A percentile compares a stretch with the other conserved stretches of the same genome.
These are phyloP conservation scores for Solanum infundibuliforme DNA, from an alignment of 257 asterid species.

Conservation along the genomic window DNA sequence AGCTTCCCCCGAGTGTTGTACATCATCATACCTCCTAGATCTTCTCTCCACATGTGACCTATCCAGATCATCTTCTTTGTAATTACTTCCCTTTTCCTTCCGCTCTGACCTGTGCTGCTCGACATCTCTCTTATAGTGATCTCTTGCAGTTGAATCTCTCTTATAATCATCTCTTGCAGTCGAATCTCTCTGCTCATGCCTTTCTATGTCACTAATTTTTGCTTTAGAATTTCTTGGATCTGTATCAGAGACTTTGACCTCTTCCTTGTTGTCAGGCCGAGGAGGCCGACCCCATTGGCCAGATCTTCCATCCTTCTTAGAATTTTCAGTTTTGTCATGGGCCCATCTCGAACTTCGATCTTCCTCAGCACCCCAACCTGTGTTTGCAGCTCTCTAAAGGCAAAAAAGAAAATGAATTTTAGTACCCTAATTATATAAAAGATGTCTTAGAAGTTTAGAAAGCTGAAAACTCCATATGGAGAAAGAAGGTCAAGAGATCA, in stretches of 20 bases:
- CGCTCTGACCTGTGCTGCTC: slow-evolving; percentile 12
- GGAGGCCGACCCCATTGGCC: slow-evolving; percentile 15
- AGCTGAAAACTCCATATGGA: background rate
- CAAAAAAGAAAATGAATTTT: background rate
- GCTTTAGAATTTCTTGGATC: slow-evolving; percentile 15
- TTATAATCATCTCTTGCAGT: slow-evolving; percentile 16
- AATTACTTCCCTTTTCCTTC: slow-evolving; percentile 11
- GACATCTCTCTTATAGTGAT: slow-evolving; percentile 12
- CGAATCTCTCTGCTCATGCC: slow-evolving; percentile 6
- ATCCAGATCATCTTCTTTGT: slow-evolving; percentile 13
- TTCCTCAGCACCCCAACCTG: slow-evolving; percentile 95
- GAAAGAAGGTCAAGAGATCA: background rate
- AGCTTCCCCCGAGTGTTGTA: slow-evolving; percentile 22
- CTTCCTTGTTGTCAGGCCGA: slow-evolving; percentile 17
- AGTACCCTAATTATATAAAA: background rate
- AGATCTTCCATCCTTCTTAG: slow-evolving; percentile 25
- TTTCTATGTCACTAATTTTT: slow-evolving; percentile 7
- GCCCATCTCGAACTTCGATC: slow-evolving; percentile 44
- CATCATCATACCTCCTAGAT: slow-evolving; percentile 24
- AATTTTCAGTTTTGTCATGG: slow-evolving; percentile 37
- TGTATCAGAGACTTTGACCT: slow-evolving; percentile 10
- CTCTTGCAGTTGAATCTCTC: slow-evolving; percentile 11
- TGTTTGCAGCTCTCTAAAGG: slow-evolving; percentile 84
- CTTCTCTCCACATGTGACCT: slow-evolving; percentile 19
- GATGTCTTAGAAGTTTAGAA: background rate